Evolutionary conservation across 352 stramenopile genomes (phyloP), one percentile per base, ranked within the genome.

Genomic region (Saprolegnia parasitica): DNA sequence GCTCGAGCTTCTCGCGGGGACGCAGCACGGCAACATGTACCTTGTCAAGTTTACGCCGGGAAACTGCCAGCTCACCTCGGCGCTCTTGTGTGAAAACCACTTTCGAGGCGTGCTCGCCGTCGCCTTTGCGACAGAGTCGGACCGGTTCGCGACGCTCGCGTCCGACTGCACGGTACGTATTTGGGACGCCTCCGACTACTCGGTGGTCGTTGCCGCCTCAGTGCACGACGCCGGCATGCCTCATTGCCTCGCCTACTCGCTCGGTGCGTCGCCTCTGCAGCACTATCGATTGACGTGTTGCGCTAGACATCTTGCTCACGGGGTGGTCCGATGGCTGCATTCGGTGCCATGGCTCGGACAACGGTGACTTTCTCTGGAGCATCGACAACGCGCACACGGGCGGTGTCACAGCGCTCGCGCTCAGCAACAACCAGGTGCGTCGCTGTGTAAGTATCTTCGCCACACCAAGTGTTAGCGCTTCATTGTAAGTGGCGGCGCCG

Each of bases 301-400:
- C 11, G 1, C 23, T 67, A 68, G 87, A 97, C 71, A 80, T 96
- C 49, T 75, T 98, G 52, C 68, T 97, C 9, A 91, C 87, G 2
- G 91, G 92, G 1, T 98, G 93, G 93, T 86, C 80, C 1, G 93
- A 98, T 58, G 92, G 92, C 15, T 81, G 76, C 20, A 87, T 98
- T 42, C 87, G 91, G 6, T 91, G 83, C 58, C 90, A 98, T 72
- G 82, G 88, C 72, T 85, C 87, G 0, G 87, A 97, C 54, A 90
- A 80, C 13, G 91, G 88, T n/a, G 78, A 83, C 5, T 63, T 79
- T 0, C 77, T 97, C 6, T 98, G 91, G 92, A 76, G 74, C 35
- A 96, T 98, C 56, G 87, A 95, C 47, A 93, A 92, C 62, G 91
- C 91, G 0, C 93, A 98, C 77, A 83, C 80, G 1, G 89, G 80